Conservation (phyloP, 2,329 filamentous ascomycete species). For the Gliomastix tumulicola region DNA sequence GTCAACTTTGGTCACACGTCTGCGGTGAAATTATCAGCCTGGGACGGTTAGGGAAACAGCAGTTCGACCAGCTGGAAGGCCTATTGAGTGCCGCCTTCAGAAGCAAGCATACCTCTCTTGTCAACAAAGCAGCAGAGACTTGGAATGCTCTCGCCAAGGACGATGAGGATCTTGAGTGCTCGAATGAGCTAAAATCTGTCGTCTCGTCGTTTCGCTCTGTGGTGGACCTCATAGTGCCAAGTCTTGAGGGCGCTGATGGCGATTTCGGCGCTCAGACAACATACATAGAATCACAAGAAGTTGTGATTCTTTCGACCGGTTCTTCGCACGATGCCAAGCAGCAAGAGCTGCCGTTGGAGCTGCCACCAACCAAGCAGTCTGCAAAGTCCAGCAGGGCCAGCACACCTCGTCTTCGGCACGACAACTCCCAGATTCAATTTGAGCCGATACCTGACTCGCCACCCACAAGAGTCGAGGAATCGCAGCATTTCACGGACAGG, state of each 20-base stretch:
- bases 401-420: conserved; percentile 58
- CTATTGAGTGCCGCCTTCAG: conserved; percentile 49
- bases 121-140: conserved; percentile 36
- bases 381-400: conserved; percentile 12
- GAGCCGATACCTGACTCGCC: conserved; percentile 58
- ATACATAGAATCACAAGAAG: conserved; percentile 20
- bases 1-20: conserved; percentile 42
- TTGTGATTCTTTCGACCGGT: background rate
- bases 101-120: conserved; percentile 50
- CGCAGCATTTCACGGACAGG: conserved; percentile 69
- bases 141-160: conserved; percentile 69
- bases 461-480: conserved; percentile 43
- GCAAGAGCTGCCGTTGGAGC: background rate
- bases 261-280: conserved; percentile 29
- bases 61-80: conserved; percentile 46
- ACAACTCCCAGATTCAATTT: conserved; percentile 79
- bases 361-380: background rate
- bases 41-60: conserved; percentile 27
- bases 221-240: conserved; percentile 38
- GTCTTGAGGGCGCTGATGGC: conserved; percentile 28
- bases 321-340: background rate
- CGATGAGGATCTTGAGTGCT: conserved; percentile 54
- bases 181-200: conserved; percentile 53
- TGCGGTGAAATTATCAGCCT: conserved; percentile 28
- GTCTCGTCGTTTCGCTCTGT: conserved; percentile 54